Evolutionary conservation across 805 yeast species (phyloP), one percentile per base, ranked within the genome.

Genomic region (Monosporozyma yasuniensis): DNA sequence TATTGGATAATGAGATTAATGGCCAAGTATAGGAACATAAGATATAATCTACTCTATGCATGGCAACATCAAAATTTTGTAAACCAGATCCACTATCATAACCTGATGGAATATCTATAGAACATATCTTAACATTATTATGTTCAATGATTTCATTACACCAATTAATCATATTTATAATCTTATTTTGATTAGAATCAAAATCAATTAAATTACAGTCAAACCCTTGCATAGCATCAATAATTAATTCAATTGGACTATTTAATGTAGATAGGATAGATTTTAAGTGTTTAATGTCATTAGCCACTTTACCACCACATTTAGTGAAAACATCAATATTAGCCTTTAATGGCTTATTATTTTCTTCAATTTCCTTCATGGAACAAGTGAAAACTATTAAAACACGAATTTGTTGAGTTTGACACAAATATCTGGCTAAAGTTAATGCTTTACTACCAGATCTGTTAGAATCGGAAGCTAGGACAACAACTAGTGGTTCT

Each of bases 221-320:
- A 55, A 79, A 83, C 0, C 96, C 96, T 61, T 86, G 96, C 56
- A 89, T 71, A 1, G 89, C 93, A 64, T 89, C 97, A 18, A 89
- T 61, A 9, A 88, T 76, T 52, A 89, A 71, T 61, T 88, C 96
- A 14, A 86, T 79, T 0, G 95, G 93, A 2, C 87, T 76, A 43
- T 83, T 85, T 38, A 81, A 67, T 50, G 76, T 75, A 11, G 63
- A 70, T 56, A 72, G 64, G 35, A 66, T 65, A 22, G 45, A 65
- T 50, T 61, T 71, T 61, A 72, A 68, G 42, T 61, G 75, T 44
- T 52, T 61, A 54, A 67, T 59, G 9, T 67, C 60, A 19, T 66
- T 67, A 39, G 67, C 78, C n/a, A 77, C 65, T 56, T 83, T 83
- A n/a, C 95, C 95, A 9, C 93, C 95, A 51, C 75, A 67, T 14